Conservation (phyloP, 2,329 filamentous ascomycete genomes). For the Beauveria brongniartii region DNA sequence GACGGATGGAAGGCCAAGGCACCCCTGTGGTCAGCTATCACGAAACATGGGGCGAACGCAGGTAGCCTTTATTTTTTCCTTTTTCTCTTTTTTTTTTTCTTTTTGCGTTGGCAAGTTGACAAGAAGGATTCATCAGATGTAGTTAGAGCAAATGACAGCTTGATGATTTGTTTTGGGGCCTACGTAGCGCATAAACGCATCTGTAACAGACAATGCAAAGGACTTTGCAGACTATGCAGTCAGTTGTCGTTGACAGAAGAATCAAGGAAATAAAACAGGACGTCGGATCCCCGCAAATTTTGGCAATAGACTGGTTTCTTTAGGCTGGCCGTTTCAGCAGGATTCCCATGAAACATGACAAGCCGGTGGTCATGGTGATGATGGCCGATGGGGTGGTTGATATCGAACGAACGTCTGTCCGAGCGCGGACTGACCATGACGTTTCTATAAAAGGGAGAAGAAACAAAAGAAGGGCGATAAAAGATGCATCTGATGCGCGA, state of each 20-base stretch:
- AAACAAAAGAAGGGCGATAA: too few species aligned
- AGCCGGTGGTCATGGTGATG: background rate
- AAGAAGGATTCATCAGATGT: background rate
- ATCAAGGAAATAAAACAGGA: background rate
- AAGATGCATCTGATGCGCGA: background rate
- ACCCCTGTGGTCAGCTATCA: background rate
- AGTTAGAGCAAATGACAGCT: constrained; percentile 1
- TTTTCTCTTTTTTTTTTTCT: background rate
- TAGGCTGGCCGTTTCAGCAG: background rate
- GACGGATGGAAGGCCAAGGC: background rate
- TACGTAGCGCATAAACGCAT: too few species aligned
- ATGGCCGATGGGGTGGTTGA: background rate
- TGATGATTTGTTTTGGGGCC: background rate
- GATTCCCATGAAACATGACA: constrained; percentile 2
- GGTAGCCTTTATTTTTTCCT: background rate
- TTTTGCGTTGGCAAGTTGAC: background rate
- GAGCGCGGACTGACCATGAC: too few species aligned
- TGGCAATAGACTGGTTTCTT: background rate
- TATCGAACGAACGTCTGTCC: background rate
- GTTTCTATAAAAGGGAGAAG: too few species aligned
- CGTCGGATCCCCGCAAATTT: background rate
- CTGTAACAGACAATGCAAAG: too few species aligned
- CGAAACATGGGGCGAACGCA: background rate
- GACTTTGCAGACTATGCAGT: too few species aligned
- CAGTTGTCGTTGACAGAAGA: too few species aligned